These are phyloP conservation scores for Rhodotorula sp. DNA, from an alignment of 1,284 basidiomycete species.

Conservation along the genomic window DNA sequence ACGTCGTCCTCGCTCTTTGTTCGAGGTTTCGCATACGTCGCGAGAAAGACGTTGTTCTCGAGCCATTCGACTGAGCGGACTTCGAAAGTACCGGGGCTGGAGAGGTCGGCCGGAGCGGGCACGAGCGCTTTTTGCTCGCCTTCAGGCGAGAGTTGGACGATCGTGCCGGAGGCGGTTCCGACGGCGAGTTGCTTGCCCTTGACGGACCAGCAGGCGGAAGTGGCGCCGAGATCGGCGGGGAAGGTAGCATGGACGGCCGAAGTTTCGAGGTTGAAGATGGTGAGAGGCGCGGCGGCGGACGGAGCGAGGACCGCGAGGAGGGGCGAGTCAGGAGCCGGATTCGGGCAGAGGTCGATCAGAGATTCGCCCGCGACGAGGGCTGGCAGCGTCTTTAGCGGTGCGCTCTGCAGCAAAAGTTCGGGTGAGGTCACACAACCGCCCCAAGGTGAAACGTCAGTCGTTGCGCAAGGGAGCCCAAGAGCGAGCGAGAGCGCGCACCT, in stretches of 20 bases:
- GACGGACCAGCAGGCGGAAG: constrained; percentile 55
- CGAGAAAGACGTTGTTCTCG: constrained; percentile 58
- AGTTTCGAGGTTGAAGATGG: constrained; percentile 29
- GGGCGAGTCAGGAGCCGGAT: constrained; percentile 6
- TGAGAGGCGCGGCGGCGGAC: constrained; percentile 8
- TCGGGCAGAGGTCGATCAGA: constrained; percentile 21
- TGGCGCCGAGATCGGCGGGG: constrained; percentile 23
- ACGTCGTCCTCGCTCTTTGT: constrained; percentile 41
- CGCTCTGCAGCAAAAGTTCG: background rate
- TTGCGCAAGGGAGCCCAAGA: too few relatives aligned
- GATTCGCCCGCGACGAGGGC: background rate
- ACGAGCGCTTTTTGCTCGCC: constrained; percentile 54
- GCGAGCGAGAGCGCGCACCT: constrained; percentile 18
- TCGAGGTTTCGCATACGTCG: constrained; percentile 51
- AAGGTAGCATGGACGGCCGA: constrained; percentile 15
- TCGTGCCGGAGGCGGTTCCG: constrained; percentile 51
- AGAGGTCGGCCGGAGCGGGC: constrained; percentile 49
- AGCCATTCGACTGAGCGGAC: constrained; percentile 54
- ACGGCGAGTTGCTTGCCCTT: constrained; percentile 59
- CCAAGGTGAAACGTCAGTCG: background rate
- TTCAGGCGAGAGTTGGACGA: constrained; percentile 56
- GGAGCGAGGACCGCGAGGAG: constrained; percentile 14
- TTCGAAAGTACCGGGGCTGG: constrained; percentile 5
- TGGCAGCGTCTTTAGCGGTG: background rate
- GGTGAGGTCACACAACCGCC: too few relatives aligned